Conservation (phyloP, 2,329 filamentous ascomycete genomes). For the Arthrobotrys conoides region DNA sequence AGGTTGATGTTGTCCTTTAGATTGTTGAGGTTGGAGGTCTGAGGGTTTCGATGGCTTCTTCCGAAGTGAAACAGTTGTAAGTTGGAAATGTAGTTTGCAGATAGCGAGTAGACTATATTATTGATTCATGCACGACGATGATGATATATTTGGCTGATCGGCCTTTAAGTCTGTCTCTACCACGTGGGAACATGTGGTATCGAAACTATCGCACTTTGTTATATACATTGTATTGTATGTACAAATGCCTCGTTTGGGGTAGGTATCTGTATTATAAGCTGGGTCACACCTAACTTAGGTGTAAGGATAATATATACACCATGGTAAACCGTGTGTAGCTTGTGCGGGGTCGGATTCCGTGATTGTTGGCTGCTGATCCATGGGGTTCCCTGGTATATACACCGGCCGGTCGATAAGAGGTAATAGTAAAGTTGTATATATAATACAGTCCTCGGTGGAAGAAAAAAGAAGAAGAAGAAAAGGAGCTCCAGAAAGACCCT, state of each 20-base stretch:
- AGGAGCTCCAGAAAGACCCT: too few species aligned
- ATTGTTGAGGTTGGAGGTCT: background rate
- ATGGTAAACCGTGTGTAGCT: background rate
- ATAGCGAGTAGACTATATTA: background rate
- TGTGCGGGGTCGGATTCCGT: background rate
- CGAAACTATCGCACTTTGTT: background rate
- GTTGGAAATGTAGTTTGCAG: background rate
- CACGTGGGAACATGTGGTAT: background rate
- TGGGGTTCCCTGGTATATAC: background rate
- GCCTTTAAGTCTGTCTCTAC: background rate
- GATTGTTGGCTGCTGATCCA: background rate
- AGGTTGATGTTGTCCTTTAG: background rate
- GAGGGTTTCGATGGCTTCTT: conserved; percentile 2
- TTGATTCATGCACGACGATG: background rate
- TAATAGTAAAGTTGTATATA: background rate
- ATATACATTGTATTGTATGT: too few species aligned
- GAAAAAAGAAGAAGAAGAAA: too few species aligned
- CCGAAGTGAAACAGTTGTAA: background rate
- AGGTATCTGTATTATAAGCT: background rate
- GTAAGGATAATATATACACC: background rate
- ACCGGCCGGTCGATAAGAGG: background rate
- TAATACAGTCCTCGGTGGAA: background rate
- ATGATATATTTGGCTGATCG: conserved; percentile 14
- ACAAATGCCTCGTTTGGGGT: too few species aligned
- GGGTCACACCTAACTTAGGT: background rate